phyloP scores from a whole-genome alignment of 768 basidiomycete species.

The Podaxis carcinomalis region DNA sequence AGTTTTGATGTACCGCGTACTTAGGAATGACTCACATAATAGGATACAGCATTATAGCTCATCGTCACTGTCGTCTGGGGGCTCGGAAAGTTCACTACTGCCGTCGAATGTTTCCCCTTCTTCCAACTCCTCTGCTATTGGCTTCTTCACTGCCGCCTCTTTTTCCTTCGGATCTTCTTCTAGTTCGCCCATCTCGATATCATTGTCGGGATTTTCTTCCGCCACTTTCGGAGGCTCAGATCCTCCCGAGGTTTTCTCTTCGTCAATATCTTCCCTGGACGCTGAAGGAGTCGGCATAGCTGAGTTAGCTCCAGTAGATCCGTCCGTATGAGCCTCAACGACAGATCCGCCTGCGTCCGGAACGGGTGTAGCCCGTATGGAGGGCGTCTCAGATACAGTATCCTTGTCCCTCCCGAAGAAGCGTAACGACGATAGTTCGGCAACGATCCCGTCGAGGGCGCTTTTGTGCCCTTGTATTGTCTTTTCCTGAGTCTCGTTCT shows the following conservation, averaged over 20 bases:
- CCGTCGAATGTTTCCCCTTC: conserved; percentile 84
- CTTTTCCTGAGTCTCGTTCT: conserved; percentile 70
- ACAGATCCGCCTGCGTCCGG: conserved; percentile 12
- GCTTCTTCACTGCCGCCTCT: conserved; percentile 35
- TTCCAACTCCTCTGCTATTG: conserved; percentile 65
- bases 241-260: conserved; percentile 21
- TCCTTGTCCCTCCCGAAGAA: conserved; percentile 69
- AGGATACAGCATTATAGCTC: conserved; percentile 16
- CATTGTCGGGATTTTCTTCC: conserved; percentile 38
- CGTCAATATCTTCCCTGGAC: conserved; percentile 17
- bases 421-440: conserved; percentile 56
- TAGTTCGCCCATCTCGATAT: conserved; percentile 92
- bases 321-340: conserved; percentile 12
- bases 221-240: conserved; percentile 14
- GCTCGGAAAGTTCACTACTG: conserved; percentile 75
- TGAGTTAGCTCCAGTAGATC: conserved; percentile 3
- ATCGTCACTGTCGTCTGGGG: conserved; percentile 49
- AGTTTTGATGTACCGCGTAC: conserved; percentile 48
- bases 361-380: conserved; percentile 44
- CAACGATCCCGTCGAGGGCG: conserved; percentile 62
- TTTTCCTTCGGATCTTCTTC: conserved; percentile 63
- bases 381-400: conserved; percentile 36
- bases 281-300: conserved; percentile 14
- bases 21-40: conserved; percentile 12
- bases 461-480: conserved; percentile 64